Conservation (phyloP, 345 rosid species). For the Microthlaspi erraticum region DNA sequence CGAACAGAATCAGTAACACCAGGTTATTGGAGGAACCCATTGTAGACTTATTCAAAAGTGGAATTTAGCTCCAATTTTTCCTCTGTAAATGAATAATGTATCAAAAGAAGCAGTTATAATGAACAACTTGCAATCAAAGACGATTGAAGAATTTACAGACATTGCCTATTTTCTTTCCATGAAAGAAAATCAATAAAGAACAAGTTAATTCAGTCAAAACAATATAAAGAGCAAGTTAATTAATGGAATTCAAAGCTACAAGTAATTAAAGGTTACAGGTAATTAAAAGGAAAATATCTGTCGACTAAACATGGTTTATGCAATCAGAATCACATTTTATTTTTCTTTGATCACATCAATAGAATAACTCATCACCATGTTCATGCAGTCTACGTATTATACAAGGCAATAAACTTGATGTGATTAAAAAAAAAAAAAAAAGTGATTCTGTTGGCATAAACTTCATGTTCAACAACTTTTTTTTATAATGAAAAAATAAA, state of each 20-base stretch:
- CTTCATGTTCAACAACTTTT: no score
- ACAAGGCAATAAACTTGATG: no score
- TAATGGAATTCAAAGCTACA: neutral
- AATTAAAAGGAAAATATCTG: neutral
- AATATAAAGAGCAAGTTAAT: neutral
- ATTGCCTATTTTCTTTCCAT: neutral
- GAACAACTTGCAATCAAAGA: slow-evolving; percentile 6
- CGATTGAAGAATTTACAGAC: neutral
- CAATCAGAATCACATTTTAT: no score
- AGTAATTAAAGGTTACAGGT: neutral
- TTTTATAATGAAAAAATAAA: no score
- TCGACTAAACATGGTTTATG: no score
- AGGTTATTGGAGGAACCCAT: neutral
- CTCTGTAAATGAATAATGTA: slow-evolving; percentile 1
- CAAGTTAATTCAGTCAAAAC: neutral
- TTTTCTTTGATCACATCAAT: no score
- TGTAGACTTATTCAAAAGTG: slow-evolving; percentile 1
- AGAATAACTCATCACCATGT: no score
- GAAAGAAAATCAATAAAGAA: neutral
- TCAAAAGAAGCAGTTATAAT: slow-evolving; percentile 12
- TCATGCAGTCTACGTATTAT: no score
- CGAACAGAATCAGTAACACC: slow-evolving; percentile 9
- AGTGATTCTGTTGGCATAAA: no score
- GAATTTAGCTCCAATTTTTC: neutral
- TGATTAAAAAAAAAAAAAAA: no score